A percentile compares a stretch with the other conserved stretches of the same genome.
Evolutionary conservation across 208 protist species (phyloP).

Genomic region (Polymyxa betae): DNA sequence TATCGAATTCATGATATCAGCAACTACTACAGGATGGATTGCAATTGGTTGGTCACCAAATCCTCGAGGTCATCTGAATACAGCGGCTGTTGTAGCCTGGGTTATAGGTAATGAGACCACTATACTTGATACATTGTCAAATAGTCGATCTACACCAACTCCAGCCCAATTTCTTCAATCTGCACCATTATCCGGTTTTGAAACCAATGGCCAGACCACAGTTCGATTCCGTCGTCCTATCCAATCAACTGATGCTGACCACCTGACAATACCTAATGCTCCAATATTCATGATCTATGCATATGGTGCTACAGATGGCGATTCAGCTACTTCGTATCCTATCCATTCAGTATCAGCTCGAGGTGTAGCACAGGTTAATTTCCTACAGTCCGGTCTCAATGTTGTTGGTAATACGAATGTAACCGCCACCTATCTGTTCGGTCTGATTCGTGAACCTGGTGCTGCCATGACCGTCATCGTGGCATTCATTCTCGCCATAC

Average conservation of each 20-base stretch:
- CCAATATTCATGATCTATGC: conserved; percentile 1
- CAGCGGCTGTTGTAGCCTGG: conserved; percentile 8
- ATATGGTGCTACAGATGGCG: conserved; percentile 28
- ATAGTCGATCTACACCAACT: not conserved
- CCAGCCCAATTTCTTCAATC: not conserved
- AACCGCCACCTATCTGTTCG: not conserved
- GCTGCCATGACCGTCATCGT: not conserved
- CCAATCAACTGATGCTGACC: not conserved
- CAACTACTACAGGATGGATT: conserved; percentile 2
- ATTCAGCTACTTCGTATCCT: not conserved
- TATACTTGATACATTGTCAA: not conserved
- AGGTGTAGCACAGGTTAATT: conserved; percentile 9
- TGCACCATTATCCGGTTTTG: not conserved
- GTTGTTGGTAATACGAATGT: not conserved
- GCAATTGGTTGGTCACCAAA: conserved; percentile 15
- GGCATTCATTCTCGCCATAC: not conserved
- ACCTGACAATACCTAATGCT: not conserved
- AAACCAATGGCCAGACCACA: not conserved
- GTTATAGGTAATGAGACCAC: conserved; percentile 24
- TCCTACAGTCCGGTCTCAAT: not conserved
- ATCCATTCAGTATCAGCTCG: not conserved
- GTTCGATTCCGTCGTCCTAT: not conserved
- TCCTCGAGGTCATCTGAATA: conserved; percentile 44
- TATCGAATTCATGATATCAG: not conserved
- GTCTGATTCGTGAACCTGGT: not conserved